Conservation (phyloP, 305 asterid genomes). For the Galium porrigens region DNA sequence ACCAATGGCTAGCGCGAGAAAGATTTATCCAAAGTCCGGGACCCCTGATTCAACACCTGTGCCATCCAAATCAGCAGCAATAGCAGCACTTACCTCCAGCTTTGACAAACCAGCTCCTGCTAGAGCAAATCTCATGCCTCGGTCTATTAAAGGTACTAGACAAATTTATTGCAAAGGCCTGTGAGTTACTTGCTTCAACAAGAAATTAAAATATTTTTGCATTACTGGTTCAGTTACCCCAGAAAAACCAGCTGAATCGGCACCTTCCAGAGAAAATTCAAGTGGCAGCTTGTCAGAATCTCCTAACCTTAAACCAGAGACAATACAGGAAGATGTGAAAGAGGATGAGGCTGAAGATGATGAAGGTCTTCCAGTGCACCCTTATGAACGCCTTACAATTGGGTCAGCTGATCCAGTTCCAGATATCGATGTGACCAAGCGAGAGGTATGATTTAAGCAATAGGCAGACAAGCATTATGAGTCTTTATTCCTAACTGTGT, state of each 20-base stretch:
- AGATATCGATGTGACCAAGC: conserved; percentile 71
- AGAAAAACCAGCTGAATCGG: conserved; percentile 24
- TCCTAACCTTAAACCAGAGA: conserved; percentile 54
- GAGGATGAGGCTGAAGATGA: conserved; percentile 82
- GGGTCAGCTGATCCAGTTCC: conserved; percentile 45
- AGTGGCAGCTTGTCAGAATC: conserved; percentile 26
- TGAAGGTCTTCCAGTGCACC: conserved; percentile 51
- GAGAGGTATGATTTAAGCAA: conserved; percentile 52
- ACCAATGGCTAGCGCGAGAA: conserved; percentile 63
- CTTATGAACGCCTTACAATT: conserved; percentile 63
- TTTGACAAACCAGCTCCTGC: conserved; percentile 46
- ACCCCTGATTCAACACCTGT: conserved; percentile 34
- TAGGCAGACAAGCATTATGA: background rate
- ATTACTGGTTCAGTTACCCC: conserved; percentile 17
- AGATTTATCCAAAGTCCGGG: conserved; percentile 59
- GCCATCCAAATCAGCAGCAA: conserved; percentile 63
- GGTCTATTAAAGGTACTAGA: conserved; percentile 48
- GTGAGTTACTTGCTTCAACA: background rate
- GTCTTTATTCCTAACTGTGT: background rate
- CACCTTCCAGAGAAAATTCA: conserved; percentile 42
- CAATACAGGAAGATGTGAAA: conserved; percentile 66
- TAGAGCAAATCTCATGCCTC: conserved; percentile 45
- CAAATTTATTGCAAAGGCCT: background rate
- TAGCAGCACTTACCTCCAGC: conserved; percentile 47
- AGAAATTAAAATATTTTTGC: background rate